Evolutionary conservation across 164 flowering plant genomes (phyloP), one percentile per base, ranked within the genome.

Genomic region (Piper longum): DNA sequence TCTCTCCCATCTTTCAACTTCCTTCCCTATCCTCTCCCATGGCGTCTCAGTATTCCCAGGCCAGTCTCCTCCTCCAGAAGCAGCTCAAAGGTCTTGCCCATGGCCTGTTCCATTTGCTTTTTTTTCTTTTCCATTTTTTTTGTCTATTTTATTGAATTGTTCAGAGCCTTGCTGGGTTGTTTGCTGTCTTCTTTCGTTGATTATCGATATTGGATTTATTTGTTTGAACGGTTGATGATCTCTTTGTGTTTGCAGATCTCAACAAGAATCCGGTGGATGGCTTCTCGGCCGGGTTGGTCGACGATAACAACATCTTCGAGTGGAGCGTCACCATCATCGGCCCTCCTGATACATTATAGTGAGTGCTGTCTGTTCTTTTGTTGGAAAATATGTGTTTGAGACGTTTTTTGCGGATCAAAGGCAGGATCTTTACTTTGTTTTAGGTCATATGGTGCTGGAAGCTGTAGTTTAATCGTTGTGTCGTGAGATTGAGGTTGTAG

Each of bases 311-410:
- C 72, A 73, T 87, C 26, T 87, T 87, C 60, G 95, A 87, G 68
- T 87, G 95, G 95, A 84, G 84, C 62, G 86, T 87, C 57, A 81
- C 91, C 1, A 79, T 87, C 63, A 84, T 84, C 61, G 95, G 95
- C 40, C 91, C 95, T 51, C 91, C 95, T 4, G 91, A 83, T 64
- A 82, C 86, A 42, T 69, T 78, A 14, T 82, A 82, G 83, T 81
- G 62, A 69, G 80, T 70, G 6, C 44, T 45, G 26, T 43, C 3
- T 70, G 43, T 54, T 63, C 26, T 26, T 26, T 26, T 26, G 36
- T 26, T 26, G 36, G 36, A 26, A 26, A 26, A 26, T 26, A 26
- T 26, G 36, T 26, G 52, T 3, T 48, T 48, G 14, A 9, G 11
- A 4, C 26, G 5, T 7, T 41, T 14, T 26, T 26, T 63, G 14